These are phyloP conservation scores for Aspergillus affinis DNA, from an alignment of 495 filamentous ascomycete species.

Conservation along the genomic window DNA sequence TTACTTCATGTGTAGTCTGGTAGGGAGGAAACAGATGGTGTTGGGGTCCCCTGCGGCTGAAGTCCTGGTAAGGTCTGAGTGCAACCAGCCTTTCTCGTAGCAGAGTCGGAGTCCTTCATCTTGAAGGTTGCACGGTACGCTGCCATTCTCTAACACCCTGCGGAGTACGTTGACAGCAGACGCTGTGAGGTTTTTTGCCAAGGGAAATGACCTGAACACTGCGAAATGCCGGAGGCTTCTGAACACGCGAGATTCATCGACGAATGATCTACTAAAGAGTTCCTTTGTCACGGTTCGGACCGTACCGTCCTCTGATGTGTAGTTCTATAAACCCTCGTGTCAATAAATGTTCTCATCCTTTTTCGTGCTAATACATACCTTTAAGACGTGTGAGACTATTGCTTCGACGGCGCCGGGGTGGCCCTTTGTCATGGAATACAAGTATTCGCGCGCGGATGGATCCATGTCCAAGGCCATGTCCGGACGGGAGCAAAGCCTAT, in stretches of 20 bases:
- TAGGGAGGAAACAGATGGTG: conserved; percentile 9
- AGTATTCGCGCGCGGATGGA: conserved; percentile 14
- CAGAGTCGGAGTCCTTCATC: conserved; percentile 1
- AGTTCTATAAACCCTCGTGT: not conserved
- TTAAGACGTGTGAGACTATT: not conserved
- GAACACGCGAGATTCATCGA: conserved; percentile 10
- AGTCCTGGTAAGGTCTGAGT: conserved; percentile 5
- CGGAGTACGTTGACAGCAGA: conserved; percentile 5
- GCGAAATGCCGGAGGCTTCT: not conserved
- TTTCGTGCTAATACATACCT: not conserved
- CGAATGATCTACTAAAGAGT: not conserved
- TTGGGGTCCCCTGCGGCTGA: not conserved
- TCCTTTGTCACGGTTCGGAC: conserved; percentile 1
- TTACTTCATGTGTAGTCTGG: conserved; percentile 14
- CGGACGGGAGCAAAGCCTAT: conserved; percentile 2
- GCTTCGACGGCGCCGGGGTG: conserved; percentile 22
- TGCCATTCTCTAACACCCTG: not conserved
- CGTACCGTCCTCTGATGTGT: conserved; percentile 10
- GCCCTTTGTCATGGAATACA: conserved; percentile 21
- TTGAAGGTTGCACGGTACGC: conserved; percentile 1
- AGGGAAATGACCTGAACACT: conserved; percentile 8
- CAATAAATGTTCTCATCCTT: not conserved
- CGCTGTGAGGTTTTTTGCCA: not conserved
- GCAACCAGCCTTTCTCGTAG: conserved; percentile 16
- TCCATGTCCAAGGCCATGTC: conserved; percentile 9